Evolutionary conservation across 257 asterid genomes (phyloP), one percentile per base, ranked within the genome.

Genomic region (Vinca minor): DNA sequence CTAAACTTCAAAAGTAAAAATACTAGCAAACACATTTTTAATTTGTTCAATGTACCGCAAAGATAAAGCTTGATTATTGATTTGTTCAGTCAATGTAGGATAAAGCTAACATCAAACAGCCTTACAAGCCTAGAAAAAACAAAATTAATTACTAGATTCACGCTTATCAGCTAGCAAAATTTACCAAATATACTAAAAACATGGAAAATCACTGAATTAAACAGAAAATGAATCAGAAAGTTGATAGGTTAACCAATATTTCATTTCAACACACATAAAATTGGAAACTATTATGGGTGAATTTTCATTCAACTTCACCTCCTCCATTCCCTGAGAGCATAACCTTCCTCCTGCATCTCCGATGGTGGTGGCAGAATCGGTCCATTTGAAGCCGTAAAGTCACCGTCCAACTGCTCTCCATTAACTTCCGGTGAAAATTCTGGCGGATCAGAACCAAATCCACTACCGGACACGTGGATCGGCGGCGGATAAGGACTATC

Each of bases 301-400:
- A 36, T 38, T 15, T 6, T n/a, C n/a, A n/a, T n/a, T n/a, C n/a
- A 34, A 70, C 63, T 14, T 28, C 45, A 89, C 96, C 96, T 84
- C 72, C 87, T 86, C 95, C 95, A 89, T 59, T 86, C 91, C 75
- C 95, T 84, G 77, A 89, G 84, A 60, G 91, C 89, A 71, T 56
- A 71, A 8, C 95, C 82, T 70, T 83, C 92, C 65, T 81, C 87
- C 34, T 56, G 80, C 85, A 85, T 80, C 53, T 76, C 87, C 17
- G 74, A 12, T 46, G 79, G 85, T 10, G 85, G 83, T 32, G 88
- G 87, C 32, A 83, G 77, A 73, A 83, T 71, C 36, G 87, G 82
- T 4, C 78, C 84, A 65, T 75, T 48, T 3, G 70, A 42, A 3
- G 42, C 21, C 4, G 34, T 21, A 31, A 48, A 59, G 18, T 3